Evolutionary conservation across 352 stramenopile genomes (phyloP), one percentile per base, ranked within the genome.

Genomic region (Blastocystis sp.): DNA sequence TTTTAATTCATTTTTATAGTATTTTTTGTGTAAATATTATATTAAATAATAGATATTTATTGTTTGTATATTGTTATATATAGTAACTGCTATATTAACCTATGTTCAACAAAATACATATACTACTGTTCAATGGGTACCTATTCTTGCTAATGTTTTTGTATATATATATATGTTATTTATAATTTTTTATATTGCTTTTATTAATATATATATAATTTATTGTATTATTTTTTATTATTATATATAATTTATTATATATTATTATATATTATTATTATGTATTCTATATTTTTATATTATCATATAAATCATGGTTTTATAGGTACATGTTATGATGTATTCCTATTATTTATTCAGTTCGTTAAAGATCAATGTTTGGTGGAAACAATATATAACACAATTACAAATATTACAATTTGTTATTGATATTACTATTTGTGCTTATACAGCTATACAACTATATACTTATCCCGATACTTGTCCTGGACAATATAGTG

Each of bases 61-160:
- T n/a, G n/a, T n/a, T n/a, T n/a, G n/a, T n/a, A n/a, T n/a, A n/a
- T n/a, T n/a, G n/a, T 58, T 10, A 55, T 34, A 3, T 25, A 10
- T 34, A 58, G 47, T 62, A 39, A 62, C 52, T 31, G 52, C 52
- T n/a, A 39, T 62, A 10, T 23, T 62, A 5, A 62, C 52, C 16
- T 62, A 62, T 28, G 54, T 62, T 34, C 52, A 62, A 30, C 52
- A 62, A 42, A 62, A 62, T 24, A 42, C 48, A n/a, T 62, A 62
- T 19, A 62, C 52, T 34, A 39, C 52, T 1, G 52, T 62, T 5
- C 52, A 62, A 28, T 62, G 52, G 52, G 52, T 62, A 31, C 52
- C 52, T 23, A 62, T 62, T 19, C 19, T 62, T 18, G 54, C 54
- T 39, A 62, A 62, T 45, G 28, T 62, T 27, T 36, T 62, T 9